Evolutionary conservation across 2,329 filamentous ascomycete species (phyloP).

Genomic region (Zarea fungicola): DNA sequence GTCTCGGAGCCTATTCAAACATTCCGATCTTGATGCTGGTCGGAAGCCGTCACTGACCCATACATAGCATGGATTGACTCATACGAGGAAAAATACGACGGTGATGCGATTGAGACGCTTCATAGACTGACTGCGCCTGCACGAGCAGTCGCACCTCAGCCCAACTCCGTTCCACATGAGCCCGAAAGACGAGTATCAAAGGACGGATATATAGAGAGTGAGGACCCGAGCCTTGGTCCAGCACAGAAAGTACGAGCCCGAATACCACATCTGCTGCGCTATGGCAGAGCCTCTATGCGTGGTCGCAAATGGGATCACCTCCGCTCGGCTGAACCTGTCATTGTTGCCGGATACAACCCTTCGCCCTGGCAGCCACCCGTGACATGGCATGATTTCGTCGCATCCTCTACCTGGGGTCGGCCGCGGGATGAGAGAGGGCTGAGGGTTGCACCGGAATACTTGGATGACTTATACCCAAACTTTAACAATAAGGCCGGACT

Average conservation of each 20-base stretch:
- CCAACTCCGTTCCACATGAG: constrained; percentile 37
- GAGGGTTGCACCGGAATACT: constrained; percentile 40
- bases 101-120: constrained; percentile 33
- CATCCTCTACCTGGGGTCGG: constrained; percentile 48
- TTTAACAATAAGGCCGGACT: constrained; percentile 37
- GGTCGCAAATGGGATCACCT: constrained; percentile 57
- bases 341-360: constrained; percentile 45
- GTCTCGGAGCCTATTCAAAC: constrained; percentile 2
- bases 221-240: constrained; percentile 32
- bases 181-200: constrained; percentile 39
- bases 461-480: constrained; percentile 42
- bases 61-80: constrained; percentile 45
- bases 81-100: constrained; percentile 38
- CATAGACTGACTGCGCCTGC: constrained; percentile 34
- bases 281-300: constrained; percentile 40
- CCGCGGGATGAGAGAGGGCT: constrained; percentile 42
- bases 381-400: constrained; percentile 49
- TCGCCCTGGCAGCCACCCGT: constrained; percentile 35
- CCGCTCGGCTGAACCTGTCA: constrained; percentile 53
- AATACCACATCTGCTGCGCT: constrained; percentile 42
- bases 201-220: constrained; percentile 42
- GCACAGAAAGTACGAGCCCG: constrained; percentile 29
- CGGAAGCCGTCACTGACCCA: constrained; percentile 12
- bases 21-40: constrained; percentile 14
- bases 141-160: constrained; percentile 34